Evolutionary conservation across 179 eudicot genomes (phyloP).

Genomic region (Drosera spatulata): DNA sequence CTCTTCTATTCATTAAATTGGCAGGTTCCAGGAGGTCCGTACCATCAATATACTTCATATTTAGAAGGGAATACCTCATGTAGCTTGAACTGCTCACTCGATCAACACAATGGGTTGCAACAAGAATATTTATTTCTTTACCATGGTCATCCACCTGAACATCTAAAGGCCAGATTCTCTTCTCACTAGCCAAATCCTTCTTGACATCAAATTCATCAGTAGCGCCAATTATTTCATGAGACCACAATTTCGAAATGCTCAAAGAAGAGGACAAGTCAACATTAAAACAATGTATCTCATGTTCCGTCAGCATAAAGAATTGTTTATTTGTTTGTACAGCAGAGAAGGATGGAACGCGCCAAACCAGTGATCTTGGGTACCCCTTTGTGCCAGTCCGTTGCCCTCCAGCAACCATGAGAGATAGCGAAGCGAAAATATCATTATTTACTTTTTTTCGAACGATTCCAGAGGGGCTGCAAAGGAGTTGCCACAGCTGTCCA

Average conservation of each 20-base stretch:
- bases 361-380: conserved; percentile 74
- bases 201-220: conserved; percentile 81
- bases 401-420: conserved; percentile 21
- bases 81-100: conserved; percentile 82
- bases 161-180: conserved; percentile 88
- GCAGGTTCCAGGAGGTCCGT: conserved; percentile 21
- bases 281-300: conserved; percentile 70
- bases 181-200: conserved; percentile 95
- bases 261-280: conserved; percentile 34
- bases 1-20: conserved; percentile 29
- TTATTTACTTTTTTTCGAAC: conserved; percentile 22
- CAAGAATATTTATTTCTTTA: conserved; percentile 66
- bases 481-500: conserved; percentile 78
- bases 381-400: conserved; percentile 40
- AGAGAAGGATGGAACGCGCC: conserved; percentile 42
- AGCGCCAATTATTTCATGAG: conserved; percentile 74
- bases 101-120: conserved; percentile 85
- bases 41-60: conserved; percentile 87
- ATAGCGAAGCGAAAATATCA: conserved; percentile 18
- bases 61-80: conserved; percentile 84
- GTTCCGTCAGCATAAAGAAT: conserved; percentile 73
- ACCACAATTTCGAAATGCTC: conserved; percentile 63
- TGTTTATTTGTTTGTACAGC: conserved; percentile 31
- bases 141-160: conserved; percentile 73
- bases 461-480: conserved; percentile 58